phyloP scores from a whole-genome alignment of 1,139 yeast genomes.

The Magnusiomyces magnusii region DNA sequence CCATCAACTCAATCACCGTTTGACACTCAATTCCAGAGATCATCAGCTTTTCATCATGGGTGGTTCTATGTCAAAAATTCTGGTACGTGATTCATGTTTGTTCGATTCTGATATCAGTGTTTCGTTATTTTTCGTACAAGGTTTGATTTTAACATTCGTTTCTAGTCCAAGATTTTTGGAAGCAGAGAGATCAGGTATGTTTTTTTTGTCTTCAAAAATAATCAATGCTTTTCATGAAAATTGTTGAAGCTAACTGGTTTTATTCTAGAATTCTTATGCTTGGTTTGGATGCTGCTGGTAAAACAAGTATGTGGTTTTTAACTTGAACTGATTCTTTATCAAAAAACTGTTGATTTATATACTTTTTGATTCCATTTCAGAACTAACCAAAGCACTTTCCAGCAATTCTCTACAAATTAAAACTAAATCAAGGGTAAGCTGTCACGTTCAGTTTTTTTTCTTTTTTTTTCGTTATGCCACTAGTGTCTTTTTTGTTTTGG shows the following conservation, averaged over 20 bases:
- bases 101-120: not conserved
- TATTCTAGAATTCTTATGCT: constrained; percentile 64
- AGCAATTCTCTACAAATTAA: constrained; percentile 60
- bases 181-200: constrained; percentile 33
- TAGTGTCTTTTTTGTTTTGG: not conserved
- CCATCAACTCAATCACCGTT: not conserved
- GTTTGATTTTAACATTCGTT: not conserved
- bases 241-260: not conserved
- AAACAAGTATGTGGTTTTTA: constrained; percentile 49
- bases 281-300: constrained; percentile 90
- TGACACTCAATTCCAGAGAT: not conserved
- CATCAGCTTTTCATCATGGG: constrained; percentile 35
- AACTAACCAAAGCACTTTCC: not conserved
- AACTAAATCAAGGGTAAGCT: constrained; percentile 53
- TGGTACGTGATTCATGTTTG: constrained; percentile 28
- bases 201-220: not conserved
- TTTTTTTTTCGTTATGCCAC: not conserved
- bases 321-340: not conserved
- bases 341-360: not conserved
- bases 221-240: constrained; percentile 24
- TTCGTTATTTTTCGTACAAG: too few relatives aligned
- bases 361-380: not conserved
- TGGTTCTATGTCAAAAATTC: constrained; percentile 41
- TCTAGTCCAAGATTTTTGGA: constrained; percentile 42
- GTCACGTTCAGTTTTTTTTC: not conserved